Evolutionary conservation across 1,284 basidiomycete species (phyloP).

Genomic region (Thecaphora frezii): DNA sequence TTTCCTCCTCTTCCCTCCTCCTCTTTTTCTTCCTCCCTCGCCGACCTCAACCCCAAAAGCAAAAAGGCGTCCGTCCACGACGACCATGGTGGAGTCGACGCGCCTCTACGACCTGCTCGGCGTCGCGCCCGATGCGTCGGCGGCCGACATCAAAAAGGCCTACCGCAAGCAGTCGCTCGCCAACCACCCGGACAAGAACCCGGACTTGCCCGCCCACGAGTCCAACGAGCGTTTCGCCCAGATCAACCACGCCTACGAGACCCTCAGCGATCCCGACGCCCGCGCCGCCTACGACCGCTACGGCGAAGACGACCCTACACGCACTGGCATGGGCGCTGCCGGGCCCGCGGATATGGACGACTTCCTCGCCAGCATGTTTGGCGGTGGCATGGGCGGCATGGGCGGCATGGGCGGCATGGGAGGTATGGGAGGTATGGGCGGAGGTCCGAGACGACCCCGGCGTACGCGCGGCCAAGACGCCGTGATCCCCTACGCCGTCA

Average conservation of each 20-base stretch:
- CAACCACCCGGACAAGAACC: slow-evolving; percentile 56
- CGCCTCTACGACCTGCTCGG: slow-evolving; percentile 64
- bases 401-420: slow-evolving; percentile 30
- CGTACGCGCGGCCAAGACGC: slow-evolving; percentile 48
- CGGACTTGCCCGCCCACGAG: slow-evolving; percentile 41
- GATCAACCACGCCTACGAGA: slow-evolving; percentile 54
- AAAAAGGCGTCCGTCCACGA: too few species aligned
- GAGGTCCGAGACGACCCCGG: slow-evolving; percentile 60
- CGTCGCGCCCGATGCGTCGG: slow-evolving; percentile 70
- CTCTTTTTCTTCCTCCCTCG: too few species aligned
- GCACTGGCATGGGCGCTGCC: slow-evolving; percentile 22
- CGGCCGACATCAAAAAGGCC: slow-evolving; percentile 79
- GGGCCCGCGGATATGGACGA: slow-evolving; percentile 44
- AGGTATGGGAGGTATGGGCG: slow-evolving; percentile 25
- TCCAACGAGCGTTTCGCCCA: slow-evolving; percentile 53
- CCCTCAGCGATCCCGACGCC: slow-evolving; percentile 45
- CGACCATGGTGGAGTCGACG: slow-evolving; percentile 38
- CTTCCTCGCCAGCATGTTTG: slow-evolving; percentile 53
- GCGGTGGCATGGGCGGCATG: slow-evolving; percentile 44
- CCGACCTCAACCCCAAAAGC: too few species aligned
- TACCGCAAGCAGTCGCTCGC: slow-evolving; percentile 61
- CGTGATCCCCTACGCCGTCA: slow-evolving; percentile 76
- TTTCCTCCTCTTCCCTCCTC: too few species aligned
- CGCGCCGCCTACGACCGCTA: slow-evolving; percentile 52
- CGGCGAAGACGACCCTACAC: slow-evolving; percentile 41